Conservation (phyloP, 2,329 filamentous ascomycete genomes). For the Coniochaeta sp. region DNA sequence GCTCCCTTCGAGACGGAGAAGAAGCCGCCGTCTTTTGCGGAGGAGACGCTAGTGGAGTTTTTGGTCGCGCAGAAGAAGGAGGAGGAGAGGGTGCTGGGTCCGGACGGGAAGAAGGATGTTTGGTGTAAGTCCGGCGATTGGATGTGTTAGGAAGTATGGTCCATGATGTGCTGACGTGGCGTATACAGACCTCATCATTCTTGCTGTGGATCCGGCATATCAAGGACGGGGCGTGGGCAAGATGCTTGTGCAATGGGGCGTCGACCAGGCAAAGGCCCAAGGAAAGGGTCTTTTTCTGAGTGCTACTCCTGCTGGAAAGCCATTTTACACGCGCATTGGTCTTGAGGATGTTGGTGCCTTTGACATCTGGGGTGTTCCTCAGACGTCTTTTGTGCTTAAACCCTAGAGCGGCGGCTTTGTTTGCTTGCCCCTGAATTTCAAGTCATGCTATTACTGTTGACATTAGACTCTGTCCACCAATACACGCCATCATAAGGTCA, state of each 20-base stretch:
- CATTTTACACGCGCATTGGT: not conserved
- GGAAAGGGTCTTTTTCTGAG: not conserved
- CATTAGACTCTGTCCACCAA: too few species aligned
- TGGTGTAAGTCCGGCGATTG: constrained; percentile 3
- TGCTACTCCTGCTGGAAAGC: constrained; percentile 1
- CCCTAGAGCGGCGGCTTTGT: not conserved
- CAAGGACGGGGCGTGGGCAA: not conserved
- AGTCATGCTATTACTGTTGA: too few species aligned
- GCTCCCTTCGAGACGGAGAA: not conserved
- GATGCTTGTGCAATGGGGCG: constrained; percentile 3
- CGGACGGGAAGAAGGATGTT: not conserved
- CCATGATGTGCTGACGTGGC: too few species aligned
- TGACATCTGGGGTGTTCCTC: not conserved
- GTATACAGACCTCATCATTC: not conserved
- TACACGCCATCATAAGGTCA: too few species aligned
- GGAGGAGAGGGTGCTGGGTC: not conserved
- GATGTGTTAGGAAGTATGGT: too few species aligned
- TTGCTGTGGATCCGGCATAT: not conserved
- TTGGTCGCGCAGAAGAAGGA: not conserved
- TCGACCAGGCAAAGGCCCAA: not conserved
- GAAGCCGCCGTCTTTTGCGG: not conserved
- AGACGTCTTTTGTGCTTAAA: not conserved
- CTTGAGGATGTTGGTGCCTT: constrained; percentile 1
- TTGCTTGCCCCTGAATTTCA: too few species aligned
- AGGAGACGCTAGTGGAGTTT: not conserved